A percentile compares a stretch with the other conserved stretches of the same genome.
Conservation (phyloP, 2,329 filamentous ascomycete species). For the Neurospora crassa region DNA sequence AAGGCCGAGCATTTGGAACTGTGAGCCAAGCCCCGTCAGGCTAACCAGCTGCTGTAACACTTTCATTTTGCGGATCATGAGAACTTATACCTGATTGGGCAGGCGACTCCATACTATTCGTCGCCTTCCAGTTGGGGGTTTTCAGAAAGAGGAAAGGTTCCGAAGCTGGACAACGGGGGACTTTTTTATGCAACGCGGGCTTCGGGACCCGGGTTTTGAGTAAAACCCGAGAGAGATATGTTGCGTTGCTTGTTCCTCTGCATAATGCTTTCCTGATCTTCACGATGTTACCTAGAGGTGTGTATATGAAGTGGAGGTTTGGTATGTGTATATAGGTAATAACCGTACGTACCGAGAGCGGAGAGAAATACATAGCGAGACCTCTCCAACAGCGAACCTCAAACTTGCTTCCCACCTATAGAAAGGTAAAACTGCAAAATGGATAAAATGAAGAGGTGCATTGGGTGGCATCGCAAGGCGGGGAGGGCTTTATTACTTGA, state of each 20-base stretch:
- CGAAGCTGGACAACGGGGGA: background rate
- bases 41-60: background rate
- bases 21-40: background rate
- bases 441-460: background rate
- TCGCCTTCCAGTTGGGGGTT: background rate
- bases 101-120: background rate
- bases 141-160: background rate
- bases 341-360: background rate
- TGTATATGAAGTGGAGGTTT: background rate
- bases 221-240: background rate
- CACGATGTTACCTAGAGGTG: background rate
- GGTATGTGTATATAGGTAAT: background rate
- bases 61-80: background rate
- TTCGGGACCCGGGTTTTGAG: background rate
- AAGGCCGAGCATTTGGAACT: background rate
- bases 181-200: background rate
- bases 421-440: background rate
- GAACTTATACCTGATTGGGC: background rate
- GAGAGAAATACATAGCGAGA: background rate
- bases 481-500: background rate
- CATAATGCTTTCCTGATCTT: background rate
- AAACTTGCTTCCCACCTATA: background rate
- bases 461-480: background rate
- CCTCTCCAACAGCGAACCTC: background rate
- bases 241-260: background rate